Conservation (phyloP, 768 basidiomycete genomes). For the Lyophyllum semitale region DNA sequence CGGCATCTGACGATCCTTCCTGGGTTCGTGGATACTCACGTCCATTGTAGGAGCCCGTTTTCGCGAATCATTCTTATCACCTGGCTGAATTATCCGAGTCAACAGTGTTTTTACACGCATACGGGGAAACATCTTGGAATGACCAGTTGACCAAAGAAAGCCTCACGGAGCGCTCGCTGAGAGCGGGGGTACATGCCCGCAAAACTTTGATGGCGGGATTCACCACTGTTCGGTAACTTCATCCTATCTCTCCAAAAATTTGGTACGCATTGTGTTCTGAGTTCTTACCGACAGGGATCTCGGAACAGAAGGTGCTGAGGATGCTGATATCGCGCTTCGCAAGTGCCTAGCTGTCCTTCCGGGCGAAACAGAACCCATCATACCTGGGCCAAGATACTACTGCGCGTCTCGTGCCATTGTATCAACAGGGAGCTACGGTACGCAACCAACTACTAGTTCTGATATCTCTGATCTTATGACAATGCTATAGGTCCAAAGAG, state of each 20-base stretch:
- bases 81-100: not conserved
- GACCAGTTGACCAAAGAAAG: slow-evolving; percentile 63
- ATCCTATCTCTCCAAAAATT: not conserved
- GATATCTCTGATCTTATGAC: not conserved
- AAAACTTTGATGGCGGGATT: slow-evolving; percentile 62
- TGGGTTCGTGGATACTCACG: slow-evolving; percentile 59
- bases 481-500: slow-evolving; percentile 52
- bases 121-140: slow-evolving; percentile 59
- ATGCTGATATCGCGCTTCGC: slow-evolving; percentile 59
- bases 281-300: slow-evolving; percentile 44
- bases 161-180: slow-evolving; percentile 57
- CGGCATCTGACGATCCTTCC: slow-evolving; percentile 50
- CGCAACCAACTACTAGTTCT: not conserved
- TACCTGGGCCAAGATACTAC: slow-evolving; percentile 66
- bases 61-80: not conserved
- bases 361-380: slow-evolving; percentile 36
- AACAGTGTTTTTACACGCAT: slow-evolving; percentile 62
- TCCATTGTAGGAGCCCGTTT: slow-evolving; percentile 43
- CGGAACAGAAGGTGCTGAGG: slow-evolving; percentile 68
- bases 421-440: slow-evolving; percentile 62
- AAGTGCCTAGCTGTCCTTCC: slow-evolving; percentile 42
- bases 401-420: slow-evolving; percentile 61
- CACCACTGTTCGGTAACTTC: slow-evolving; percentile 56
- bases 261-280: not conserved
- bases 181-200: slow-evolving; percentile 61